Evolutionary conservation across 1,284 basidiomycete species (phyloP), one percentile per base, ranked within the genome.

Genomic region (Ganoderma sinense): DNA sequence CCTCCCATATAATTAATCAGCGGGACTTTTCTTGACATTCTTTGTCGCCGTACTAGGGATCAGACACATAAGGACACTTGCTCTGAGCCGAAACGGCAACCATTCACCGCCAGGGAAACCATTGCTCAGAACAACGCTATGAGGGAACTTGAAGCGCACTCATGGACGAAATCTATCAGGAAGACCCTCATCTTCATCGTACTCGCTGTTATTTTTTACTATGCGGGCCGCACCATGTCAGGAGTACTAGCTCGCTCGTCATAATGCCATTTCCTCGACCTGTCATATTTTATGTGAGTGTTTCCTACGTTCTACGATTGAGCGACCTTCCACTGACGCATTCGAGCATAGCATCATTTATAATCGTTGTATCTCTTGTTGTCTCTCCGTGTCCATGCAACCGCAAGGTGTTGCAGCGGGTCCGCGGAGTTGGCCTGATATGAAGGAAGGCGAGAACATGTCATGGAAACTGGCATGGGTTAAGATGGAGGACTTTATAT

Each of bases 21-120:
- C n/a, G n/a, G 20, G n/a, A 23, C 4, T 20, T 23, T 23, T 7
- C 23, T 59, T 2, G 14, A 40, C n/a, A 23, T 26, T n/a, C n/a
- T 13, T n/a, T 13, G 10, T 26, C 14, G 48, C 26, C 23, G 45
- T 31, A 62, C 48, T 18, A 59, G 61, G n/a, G n/a, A 31, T 3
- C 33, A 60, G 58, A 36, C 53, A 33, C 65, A 67, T 26, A 53
- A 53, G 26, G 65, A 53, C 5, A 45, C 53, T 23, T 62, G 65
- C 36, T 55, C 45, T 6, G 48, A 67, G 16, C 48, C 59, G 8
- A 41, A 62, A 18, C 39, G 33, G 13, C 51, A 61, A 29, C 60
- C 58, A n/a, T 36, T 39, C n/a, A 60, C 33, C 36, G n/a, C 58
- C 13, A 33, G 58, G 58, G 36, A 60, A 23, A 39, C 40, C 31